Base-by-base conservation (phyloP, 345 rosid species). In the Streptanthus diversifolius region DNA sequence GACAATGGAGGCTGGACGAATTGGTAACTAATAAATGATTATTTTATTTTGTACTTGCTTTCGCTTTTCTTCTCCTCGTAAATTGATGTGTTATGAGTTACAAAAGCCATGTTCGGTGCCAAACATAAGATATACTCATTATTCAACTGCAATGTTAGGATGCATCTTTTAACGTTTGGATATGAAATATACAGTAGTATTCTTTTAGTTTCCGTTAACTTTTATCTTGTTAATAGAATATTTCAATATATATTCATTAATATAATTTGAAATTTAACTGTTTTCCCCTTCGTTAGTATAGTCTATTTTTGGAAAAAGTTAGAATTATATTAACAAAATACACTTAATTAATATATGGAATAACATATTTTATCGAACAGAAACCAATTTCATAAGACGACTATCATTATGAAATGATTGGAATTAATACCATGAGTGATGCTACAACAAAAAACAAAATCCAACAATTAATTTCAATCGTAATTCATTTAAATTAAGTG, bases 1-100 rank as follows among this genome's bases (percentile, higher is more conserved):
- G 75, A 73, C 75, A 76, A 76, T 76, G 79, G 76, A 70, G 76
- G 71, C 75, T 76, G 80, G 80, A 76, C 61, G 75, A 55, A 69
- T 35, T 24, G 79, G 70, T 61, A 53, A 62, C 53, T 63, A 70
- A 63, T 70, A 70, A 70, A 77, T 70, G 76, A 40, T 22, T 63
- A 40, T 64, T 56, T 56, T 49, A 51, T 51, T 70, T 63, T 44
- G 70, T 69, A 61, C 74, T 75, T 61, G 21, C 55, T 68, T 61
- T 35, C 1, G 53, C 25, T 32, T 74, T 69, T 66, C 19, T 54
- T 62, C 10, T 63, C 66, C 66, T 70, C 40, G 71, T 43, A 44
- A 76, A 47, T 63, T 70, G 39, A 70, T 70, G 57, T 53, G 66
- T 63, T 64, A 56, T 8, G 6, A 67, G 15, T 54, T 48, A 47